Base-by-base conservation (phyloP, 2,329 filamentous ascomycete genomes). In the Cryphonectria japonica region DNA sequence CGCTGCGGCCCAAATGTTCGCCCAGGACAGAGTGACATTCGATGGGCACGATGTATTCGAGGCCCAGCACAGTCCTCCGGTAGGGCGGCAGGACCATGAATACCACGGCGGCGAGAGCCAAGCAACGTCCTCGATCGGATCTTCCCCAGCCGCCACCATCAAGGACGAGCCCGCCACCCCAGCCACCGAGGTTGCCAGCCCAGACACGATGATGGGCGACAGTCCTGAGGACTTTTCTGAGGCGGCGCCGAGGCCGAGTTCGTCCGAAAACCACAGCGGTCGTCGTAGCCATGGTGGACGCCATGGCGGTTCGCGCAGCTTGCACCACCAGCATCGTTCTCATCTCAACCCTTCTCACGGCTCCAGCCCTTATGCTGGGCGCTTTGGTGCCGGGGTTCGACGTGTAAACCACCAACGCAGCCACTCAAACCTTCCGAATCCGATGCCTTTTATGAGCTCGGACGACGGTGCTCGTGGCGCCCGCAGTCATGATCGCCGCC, bases 121-220 rank as follows among this genome's bases (percentile, higher is more conserved):
- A 22, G 46, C 46, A 19, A 16, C 19, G 19, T 2, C 5, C 43
- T 22, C 16, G 43, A 6, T 6, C 46, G 46, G 5, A 19, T n/a
- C 46, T 46, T 46, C 46, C 1, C 46, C 46, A 7, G 22, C 46
- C 19, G 9, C 22, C 46, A 22, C 16, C 3, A 22, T 22, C 46
- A 22, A n/a, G 2, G 6, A 22, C 46, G 46, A 22, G 46, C 46
- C 46, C 6, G 19, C 19, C 46, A 50, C 46, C 22, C 19, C 46
- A 22, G 7, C 8, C 22, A n/a, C 46, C 19, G 19, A 77, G 62
- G 66, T 73, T 41, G 66, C 69, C 69, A 74, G 78, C 60, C 75
- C 77, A 26, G 79, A 81, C 61, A 82, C 81, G 7, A 80, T 82
- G 32, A 81, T 79, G 66, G 69, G 75, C 43, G 76, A 76, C 1